A percentile compares a stretch with the other conserved stretches of the same genome.
Conservation (phyloP, 2,329 filamentous ascomycete genomes). For the Botrytis deweyae region DNA sequence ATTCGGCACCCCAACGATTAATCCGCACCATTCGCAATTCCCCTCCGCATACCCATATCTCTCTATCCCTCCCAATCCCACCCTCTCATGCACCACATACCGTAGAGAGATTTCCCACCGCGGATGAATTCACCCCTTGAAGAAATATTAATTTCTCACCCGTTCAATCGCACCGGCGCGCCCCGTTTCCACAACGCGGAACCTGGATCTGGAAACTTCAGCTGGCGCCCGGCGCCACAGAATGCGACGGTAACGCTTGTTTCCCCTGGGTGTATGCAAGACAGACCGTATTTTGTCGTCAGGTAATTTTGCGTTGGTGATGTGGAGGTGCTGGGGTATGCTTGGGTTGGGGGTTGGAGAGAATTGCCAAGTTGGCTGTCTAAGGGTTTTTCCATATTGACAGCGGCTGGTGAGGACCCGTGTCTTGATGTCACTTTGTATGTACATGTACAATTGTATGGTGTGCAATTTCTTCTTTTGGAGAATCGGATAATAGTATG, state of each 20-base stretch:
- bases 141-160: neutral
- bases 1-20: neutral
- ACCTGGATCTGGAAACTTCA: neutral
- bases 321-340: neutral
- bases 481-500: neutral
- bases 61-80: neutral
- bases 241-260: neutral
- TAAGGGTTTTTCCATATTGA: neutral
- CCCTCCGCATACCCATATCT: neutral
- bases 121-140: neutral
- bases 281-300: neutral
- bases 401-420: too few species aligned
- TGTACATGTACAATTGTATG: neutral
- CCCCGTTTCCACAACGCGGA: slow-evolving; percentile 3
- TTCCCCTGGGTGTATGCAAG: neutral
- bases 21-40: neutral
- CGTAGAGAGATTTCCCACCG: neutral
- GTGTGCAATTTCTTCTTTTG: neutral
- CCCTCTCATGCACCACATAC: neutral
- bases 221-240: neutral
- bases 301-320: neutral
- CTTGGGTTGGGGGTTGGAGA: neutral
- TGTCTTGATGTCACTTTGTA: neutral
- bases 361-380: neutral
- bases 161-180: neutral